Evolutionary conservation across 768 basidiomycete species (phyloP), one percentile per base, ranked within the genome.

Genomic region (Russula ochroleuca): DNA sequence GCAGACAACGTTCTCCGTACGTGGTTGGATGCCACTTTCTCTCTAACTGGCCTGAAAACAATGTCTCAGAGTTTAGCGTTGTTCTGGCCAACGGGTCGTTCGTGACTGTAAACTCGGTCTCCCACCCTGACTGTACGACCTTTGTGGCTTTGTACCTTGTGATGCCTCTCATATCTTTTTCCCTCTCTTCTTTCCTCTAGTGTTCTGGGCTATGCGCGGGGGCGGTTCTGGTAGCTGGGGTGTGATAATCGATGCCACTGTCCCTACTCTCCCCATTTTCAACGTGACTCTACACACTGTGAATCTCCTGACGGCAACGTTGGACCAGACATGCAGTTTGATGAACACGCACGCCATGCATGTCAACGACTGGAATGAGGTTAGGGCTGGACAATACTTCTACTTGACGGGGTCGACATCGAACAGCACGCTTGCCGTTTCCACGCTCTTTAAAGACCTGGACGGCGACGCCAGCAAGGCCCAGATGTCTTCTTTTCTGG

Each of bases 271-370:
- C 70, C 74, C 76, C 8, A 75, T 72, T 35, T 77, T 78, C 66
- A 69, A 73, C 28, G 69, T 57, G 13, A 68, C 73, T 23, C 13
- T 69, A 15, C 70, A 72, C 37, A 70, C 71, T 48, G 70, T 68
- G 8, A 68, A 68, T 45, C 57, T 78, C 43, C 70, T 70, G 38
- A 65, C 68, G 9, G 56, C 72, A n/a, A 75, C 77, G 48, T 72
- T 76, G 7, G 63, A 68, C n/a, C 78, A 78, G 54, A 75, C 77
- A 35, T 75, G 73, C 61, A 75, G 75, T 58, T 71, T 72, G 68
- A 76, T 77, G 62, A 43, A 69, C 6, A 57, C 73, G 6, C 67
- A 63, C 33, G 70, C 71, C 2, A 49, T 8, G 31, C 58, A 67
- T 8, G 21, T 54, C 59, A 40, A 11, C 25, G 57, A 60, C 37